phyloP scores from a whole-genome alignment of 2,329 filamentous ascomycete species.

The Hymenoscyphus salicellus region DNA sequence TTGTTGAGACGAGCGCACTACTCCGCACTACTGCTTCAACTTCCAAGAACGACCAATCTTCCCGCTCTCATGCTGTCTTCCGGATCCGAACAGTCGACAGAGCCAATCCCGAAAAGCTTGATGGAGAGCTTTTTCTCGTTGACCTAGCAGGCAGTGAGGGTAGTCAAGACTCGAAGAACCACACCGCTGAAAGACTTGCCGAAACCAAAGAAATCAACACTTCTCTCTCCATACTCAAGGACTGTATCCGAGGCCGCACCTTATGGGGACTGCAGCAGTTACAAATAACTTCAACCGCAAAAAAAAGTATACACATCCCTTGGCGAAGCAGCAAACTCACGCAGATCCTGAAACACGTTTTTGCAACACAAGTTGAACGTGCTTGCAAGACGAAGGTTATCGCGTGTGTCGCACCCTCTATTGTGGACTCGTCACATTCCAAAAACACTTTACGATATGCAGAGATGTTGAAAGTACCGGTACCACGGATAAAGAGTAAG shows the following conservation, averaged over 20 bases:
- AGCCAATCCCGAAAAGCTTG: slow-evolving; percentile 31
- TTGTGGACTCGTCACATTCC: slow-evolving; percentile 91
- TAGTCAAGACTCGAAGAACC: slow-evolving; percentile 81
- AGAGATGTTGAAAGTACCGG: slow-evolving; percentile 53
- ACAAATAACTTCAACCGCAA: slow-evolving; percentile 44
- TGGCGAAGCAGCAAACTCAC: slow-evolving; percentile 80
- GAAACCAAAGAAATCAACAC: slow-evolving; percentile 98
- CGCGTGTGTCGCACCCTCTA: slow-evolving; percentile 85
- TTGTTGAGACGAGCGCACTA: slow-evolving; percentile 67
- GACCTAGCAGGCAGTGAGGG: slow-evolving; percentile 56
- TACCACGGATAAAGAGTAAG: slow-evolving; percentile 30
- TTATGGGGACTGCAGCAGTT: slow-evolving; percentile 57
- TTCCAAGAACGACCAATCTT: slow-evolving; percentile 46
- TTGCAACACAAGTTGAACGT: slow-evolving; percentile 61
- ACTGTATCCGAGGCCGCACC: slow-evolving; percentile 53
- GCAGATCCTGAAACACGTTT: slow-evolving; percentile 86
- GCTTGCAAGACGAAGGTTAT: slow-evolving; percentile 99
- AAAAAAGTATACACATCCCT: slow-evolving; percentile 68
- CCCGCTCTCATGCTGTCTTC: slow-evolving; percentile 49
- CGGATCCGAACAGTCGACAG: slow-evolving; percentile 42
- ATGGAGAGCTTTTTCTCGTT: slow-evolving; percentile 47
- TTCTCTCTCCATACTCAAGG: slow-evolving; percentile 72
- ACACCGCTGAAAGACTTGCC: slow-evolving; percentile 79
- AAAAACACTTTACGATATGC: slow-evolving; percentile 82
- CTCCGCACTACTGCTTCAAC: slow-evolving; percentile 45